Evolutionary conservation across 2,329 filamentous ascomycete genomes (phyloP).

Genomic region (Pleomassaria siparia): DNA sequence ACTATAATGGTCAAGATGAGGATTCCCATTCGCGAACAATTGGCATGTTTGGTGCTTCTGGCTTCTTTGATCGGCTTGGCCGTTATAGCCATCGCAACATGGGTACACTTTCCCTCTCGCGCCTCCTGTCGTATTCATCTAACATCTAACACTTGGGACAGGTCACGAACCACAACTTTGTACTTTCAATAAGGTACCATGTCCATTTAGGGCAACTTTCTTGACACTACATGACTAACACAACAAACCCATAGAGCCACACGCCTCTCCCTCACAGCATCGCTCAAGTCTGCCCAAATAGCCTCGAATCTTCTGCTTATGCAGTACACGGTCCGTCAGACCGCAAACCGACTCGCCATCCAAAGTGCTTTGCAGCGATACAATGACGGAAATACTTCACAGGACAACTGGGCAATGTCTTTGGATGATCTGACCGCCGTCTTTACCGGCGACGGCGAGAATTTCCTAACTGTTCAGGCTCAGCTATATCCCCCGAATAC

Average conservation of each 20-base stretch:
- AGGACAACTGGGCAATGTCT: conserved; percentile 63
- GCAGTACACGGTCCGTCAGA: conserved; percentile 71
- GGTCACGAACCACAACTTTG: conserved; percentile 64
- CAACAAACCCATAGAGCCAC: conserved; percentile 51
- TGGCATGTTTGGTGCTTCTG: conserved; percentile 75
- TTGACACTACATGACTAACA: no score
- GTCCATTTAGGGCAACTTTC: background rate
- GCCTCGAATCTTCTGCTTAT: conserved; percentile 77
- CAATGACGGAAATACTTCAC: conserved; percentile 57
- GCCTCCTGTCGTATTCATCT: background rate
- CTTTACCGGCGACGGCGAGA: conserved; percentile 59
- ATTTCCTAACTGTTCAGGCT: conserved; percentile 64
- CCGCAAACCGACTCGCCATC: conserved; percentile 64
- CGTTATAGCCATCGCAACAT: conserved; percentile 76
- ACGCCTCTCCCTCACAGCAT: conserved; percentile 75
- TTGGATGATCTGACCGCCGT: conserved; percentile 69
- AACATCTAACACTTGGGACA: conserved; percentile 27
- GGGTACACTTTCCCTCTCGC: conserved; percentile 34
- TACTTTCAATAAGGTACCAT: conserved; percentile 55
- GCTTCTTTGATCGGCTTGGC: conserved; percentile 74
- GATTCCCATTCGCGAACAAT: conserved; percentile 84
- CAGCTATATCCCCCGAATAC: conserved; percentile 71
- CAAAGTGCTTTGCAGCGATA: conserved; percentile 56
- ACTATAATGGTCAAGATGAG: conserved; percentile 70
- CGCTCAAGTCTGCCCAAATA: conserved; percentile 81